Base-by-base conservation (phyloP, 768 basidiomycete genomes). In the Gelatoporia subvermispora region DNA sequence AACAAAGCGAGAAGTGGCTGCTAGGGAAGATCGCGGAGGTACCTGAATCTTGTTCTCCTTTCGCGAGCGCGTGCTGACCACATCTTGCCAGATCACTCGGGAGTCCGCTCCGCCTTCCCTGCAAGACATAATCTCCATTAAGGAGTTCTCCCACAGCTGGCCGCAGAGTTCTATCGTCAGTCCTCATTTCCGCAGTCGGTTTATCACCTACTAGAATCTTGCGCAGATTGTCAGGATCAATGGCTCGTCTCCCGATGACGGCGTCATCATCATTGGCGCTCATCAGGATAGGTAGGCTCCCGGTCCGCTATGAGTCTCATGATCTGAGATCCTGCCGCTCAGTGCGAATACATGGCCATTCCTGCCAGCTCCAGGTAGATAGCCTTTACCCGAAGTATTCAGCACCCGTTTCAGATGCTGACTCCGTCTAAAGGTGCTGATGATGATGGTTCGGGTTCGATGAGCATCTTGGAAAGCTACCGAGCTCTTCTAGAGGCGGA, bases 281-380 rank as follows among this genome's bases (percentile, higher is more conserved):
- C 91, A 93, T 65, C 88, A 85, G 63, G 91, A 93, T 64, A 89
- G 88, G 85, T 80, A 49, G 46, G 52, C 39, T 41, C 47, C 46
- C 25, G 46, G 21, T 21, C 39, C 38, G 41, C 28, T 51, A 36
- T 41, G 43, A 38, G 38, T 41, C 21, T 41, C 51, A 43, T 45
- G 41, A 21, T 43, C 22, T 41, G 25, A 48, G 21, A n/a, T 18
- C 31, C 20, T 28, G 42, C 34, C 43, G 24, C 18, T 37, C 55
- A 86, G 84, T 57, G 85, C 81, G n/a, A 85, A 84, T 67, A 63
- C 82, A 63, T 86, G 84, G 82, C 85, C 85, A 25, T 88, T 87
- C 68, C 67, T 82, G 24, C 74, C 83, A 43, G 88, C 88, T 31
- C 88, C 88, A 60, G 88, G 88, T 85, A 64, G 35, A 28, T 36